Base-by-base conservation (phyloP, 108 stramenopile species). In the Cyclotella atomus region DNA sequence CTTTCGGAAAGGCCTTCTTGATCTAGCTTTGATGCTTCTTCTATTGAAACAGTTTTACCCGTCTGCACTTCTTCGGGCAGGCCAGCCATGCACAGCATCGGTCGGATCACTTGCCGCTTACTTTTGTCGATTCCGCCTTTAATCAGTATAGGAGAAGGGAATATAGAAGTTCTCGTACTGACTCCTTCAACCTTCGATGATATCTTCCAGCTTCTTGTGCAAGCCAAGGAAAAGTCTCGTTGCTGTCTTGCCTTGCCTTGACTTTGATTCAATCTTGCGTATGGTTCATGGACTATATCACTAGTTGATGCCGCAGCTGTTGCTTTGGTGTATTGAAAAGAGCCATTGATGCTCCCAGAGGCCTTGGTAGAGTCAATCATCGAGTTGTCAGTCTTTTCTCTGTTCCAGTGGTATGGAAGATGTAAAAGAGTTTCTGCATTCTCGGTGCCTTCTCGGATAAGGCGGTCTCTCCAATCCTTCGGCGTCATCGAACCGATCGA, bases 141-240 rank as follows among this genome's bases (percentile, higher is more conserved):
- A 3, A 65, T 5, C 55, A 46, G 69, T 36, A 19, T 21, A 32
- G 68, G 61, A 53, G 29, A 59, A 4, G 76, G 76, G 33, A 84
- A 84, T 30, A 84, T 16, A 1, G 80, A 62, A 33, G 72, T 55
- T 74, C 84, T 70, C 24, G 54, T 84, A 59, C 84, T 82, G 19
- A 84, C 84, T 14, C 75, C 65, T 25, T 46, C 72, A n/a, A 82
- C 71, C 38, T 71, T 80, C 23, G 73, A 54, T 3, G 84, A 82
- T 41, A 84, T 53, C 24, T 46, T 73, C 74, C 69, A 76, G 54
- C 71, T 80, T 24, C 69, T 75, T 50, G 62, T 54, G 33, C 64
- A 76, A 27, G 75, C 70, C 50, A 52, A 14, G 19, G 83, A 74
- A 20, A 80, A 65, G 21, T 70, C 63, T 8, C 59, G 29, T 53